Base-by-base conservation (phyloP, 306 rosid species). In the Trifolium subterraneum region DNA sequence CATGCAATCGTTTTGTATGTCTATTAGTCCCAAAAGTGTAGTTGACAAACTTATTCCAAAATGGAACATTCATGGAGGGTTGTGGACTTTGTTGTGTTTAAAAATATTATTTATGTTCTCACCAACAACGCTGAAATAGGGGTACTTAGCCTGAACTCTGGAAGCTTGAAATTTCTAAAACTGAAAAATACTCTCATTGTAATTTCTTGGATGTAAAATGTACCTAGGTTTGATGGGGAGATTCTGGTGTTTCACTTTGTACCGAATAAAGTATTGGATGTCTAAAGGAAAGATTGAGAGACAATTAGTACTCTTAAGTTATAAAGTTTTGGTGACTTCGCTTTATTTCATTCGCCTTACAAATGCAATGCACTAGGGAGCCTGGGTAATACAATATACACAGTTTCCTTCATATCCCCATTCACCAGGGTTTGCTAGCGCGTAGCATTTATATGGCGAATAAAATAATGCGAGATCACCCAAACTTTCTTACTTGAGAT, bases 11-110 rank as follows among this genome's bases (percentile, higher is more conserved):
- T 35, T 15, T 5, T 62, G 45, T 44, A 62, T 62, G 10, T 74
- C 4, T 74, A 69, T 69, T 77, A 80, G 8, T 74, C 84, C 4
- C 22, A 58, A 10, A 61, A 60, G 4, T 54, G 48, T 1, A 13
- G 5, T 25, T 74, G 80, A 80, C 11, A 5, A 1, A 50, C 62
- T 8, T 61, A 47, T 27, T 8, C 48, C 0, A 16, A 3, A 5
- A 11, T 1, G 39, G 56, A 18, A 5, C 0, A 6, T 5, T 36
- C 79, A 5, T n/a, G 20, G 23, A 8, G 0, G 44, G 15, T 67
- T 5, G 12, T 36, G 44, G 83, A 79, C 25, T 56, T 47, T 0
- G 47, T 7, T 1, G 71, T 79, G 47, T 8, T 23, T 18, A 1
- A 16, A 0, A 35, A 27, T 2, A 52, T 33, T 15, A 8, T 79